Evolutionary conservation across 345 rosid genomes (phyloP).

Genomic region (Corymbia maculata): DNA sequence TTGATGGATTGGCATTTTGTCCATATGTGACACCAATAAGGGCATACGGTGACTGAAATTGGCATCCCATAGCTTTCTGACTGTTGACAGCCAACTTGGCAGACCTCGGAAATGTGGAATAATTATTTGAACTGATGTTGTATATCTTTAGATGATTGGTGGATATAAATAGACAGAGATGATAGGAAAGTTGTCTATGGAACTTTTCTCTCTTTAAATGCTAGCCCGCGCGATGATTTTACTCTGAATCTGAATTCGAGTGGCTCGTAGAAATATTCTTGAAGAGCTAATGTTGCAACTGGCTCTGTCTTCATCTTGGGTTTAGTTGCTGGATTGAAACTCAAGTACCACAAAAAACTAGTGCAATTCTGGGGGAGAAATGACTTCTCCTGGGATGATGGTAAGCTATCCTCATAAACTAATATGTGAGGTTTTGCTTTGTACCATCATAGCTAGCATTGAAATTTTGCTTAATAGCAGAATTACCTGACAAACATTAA

Average conservation of each 20-base stretch:
- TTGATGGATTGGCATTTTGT: neutral
- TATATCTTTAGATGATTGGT: neutral
- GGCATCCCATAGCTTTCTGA: neutral
- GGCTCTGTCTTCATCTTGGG: neutral
- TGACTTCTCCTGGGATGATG: too few relatives aligned
- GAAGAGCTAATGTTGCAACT: neutral
- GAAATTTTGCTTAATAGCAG: neutral
- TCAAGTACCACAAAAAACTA: too few relatives aligned
- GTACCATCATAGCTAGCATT: too few relatives aligned
- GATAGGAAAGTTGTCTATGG: neutral
- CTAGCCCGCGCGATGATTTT: neutral
- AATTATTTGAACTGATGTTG: neutral
- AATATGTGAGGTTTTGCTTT: too few relatives aligned
- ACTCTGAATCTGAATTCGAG: neutral
- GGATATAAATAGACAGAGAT: neutral
- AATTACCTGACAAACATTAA: neutral
- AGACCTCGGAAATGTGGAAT: neutral
- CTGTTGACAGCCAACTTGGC: neutral
- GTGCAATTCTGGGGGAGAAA: too few relatives aligned
- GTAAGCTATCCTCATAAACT: too few relatives aligned
- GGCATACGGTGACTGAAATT: neutral
- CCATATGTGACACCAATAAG: neutral
- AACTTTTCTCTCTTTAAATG: neutral
- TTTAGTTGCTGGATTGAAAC: too few relatives aligned
- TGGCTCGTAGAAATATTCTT: neutral